Conservation (phyloP, 202 grass and related monocot species). For the Tripidium arundinaceum region DNA sequence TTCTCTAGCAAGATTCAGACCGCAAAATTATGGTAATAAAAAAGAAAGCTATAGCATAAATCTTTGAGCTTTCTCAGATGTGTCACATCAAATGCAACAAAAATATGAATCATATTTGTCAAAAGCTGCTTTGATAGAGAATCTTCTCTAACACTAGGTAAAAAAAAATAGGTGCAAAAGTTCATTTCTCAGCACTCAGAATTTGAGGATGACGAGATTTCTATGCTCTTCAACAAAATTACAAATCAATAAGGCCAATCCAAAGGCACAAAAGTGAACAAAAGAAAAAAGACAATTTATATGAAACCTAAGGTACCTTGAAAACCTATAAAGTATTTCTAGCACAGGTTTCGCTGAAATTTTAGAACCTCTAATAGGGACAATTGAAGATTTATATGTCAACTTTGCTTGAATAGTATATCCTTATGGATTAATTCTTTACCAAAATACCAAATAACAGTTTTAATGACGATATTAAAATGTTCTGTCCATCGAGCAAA, state of each 20-base stretch:
- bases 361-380: slow-evolving; percentile 2
- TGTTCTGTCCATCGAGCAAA: not conserved
- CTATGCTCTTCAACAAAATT: not conserved
- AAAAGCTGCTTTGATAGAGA: slow-evolving; percentile 1
- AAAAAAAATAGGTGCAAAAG: not conserved
- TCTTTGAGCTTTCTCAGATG: not conserved
- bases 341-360: not conserved
- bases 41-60: slow-evolving; percentile 4
- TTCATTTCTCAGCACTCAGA: not conserved
- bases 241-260: not conserved
- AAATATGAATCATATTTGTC: not conserved
- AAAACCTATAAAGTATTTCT: slow-evolving; percentile 15
- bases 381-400: not conserved
- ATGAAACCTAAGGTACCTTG: slow-evolving; percentile 11
- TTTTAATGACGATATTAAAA: slow-evolving; percentile 10
- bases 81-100: not conserved
- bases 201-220: slow-evolving; percentile 23
- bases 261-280: not conserved
- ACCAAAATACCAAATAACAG: not conserved
- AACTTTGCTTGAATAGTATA: slow-evolving; percentile 11
- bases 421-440: slow-evolving; percentile 5
- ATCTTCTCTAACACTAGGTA: not conserved
- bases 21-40: not conserved
- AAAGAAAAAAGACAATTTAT: not conserved
- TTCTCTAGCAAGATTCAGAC: not conserved